Base-by-base conservation (phyloP, 2,329 filamentous ascomycete species). In the Verticillium albo-atrum region DNA sequence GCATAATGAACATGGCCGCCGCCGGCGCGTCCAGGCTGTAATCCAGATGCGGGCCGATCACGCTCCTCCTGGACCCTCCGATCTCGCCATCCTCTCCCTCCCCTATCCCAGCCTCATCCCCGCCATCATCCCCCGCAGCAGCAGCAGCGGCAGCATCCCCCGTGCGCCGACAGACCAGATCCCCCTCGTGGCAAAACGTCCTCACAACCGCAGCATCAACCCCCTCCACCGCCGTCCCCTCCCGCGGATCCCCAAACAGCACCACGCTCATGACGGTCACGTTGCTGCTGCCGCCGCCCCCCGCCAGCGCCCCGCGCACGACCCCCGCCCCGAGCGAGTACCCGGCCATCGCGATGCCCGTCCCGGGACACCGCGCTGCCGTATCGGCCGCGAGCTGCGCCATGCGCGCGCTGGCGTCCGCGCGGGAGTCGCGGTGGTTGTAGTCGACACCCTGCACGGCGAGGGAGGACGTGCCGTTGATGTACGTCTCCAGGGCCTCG, bases 371-470 rank as follows among this genome's bases (percentile, higher is more conserved):
- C 20, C 66, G 59, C 3, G 66, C 62, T 28, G 70, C 64, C 3
- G 75, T 73, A 23, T 71, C 53, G n/a, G 53, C 62, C 28, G 68
- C 62, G 25, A 66, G 58, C 15, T 72, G 64, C 47, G 76, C 75
- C 70, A 77, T 76, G 59, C 66, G 42, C 34, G 57, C 52, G 37
- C 58, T 59, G 10, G 55, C 57, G 35, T 51, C 57, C 23, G 58
- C 60, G n/a, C 55, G 56, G 7, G 61, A 52, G 9, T n/a, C n/a
- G n/a, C n/a, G n/a, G n/a, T n/a, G n/a, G n/a, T n/a, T 58, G 56
- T 72, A 70, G 26, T 63, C 61, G 23, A 72, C 63, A 12, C 70
- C 71, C 32, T 69, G 63, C 7, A 70, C 64, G 26, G 62, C 65
- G 7, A 71, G 50, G 23, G 63, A 53, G 6, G 61, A 61, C 3